Evolutionary conservation across 306 rosid genomes (phyloP).

Genomic region (Cucurbita argyrosperma): DNA sequence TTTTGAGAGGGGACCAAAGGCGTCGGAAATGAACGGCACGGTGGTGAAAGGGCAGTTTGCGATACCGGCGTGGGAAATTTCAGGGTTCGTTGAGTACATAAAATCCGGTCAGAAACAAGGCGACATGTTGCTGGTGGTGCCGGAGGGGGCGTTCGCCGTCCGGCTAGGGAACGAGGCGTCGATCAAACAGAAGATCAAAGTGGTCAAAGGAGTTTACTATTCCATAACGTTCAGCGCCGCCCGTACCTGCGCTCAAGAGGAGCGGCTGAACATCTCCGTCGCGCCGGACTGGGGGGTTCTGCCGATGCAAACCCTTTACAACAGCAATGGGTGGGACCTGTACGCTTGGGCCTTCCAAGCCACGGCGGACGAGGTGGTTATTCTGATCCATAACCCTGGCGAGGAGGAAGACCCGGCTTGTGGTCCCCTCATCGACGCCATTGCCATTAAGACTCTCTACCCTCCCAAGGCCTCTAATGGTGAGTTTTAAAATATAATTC

Average conservation of each 20-base stretch:
- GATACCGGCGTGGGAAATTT: conserved; percentile 67
- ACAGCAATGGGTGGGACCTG: conserved; percentile 87
- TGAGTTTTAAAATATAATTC: conserved; percentile 14
- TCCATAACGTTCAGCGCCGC: conserved; percentile 82
- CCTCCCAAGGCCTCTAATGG: conserved; percentile 61
- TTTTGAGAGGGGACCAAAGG: conserved; percentile 61
- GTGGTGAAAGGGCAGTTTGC: conserved; percentile 42
- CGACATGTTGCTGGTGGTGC: conserved; percentile 90
- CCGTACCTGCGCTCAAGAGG: conserved; percentile 90
- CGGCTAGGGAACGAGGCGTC: conserved; percentile 90
- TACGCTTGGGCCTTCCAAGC: conserved; percentile 80
- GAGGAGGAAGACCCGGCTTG: conserved; percentile 93
- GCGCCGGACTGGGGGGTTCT: conserved; percentile 71
- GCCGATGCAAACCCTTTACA: conserved; percentile 78
- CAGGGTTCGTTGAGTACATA: conserved; percentile 83
- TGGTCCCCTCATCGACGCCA: conserved; percentile 77
- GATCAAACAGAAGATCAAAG: conserved; percentile 50
- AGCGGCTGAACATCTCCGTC: conserved; percentile 54
- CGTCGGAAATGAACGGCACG: conserved; percentile 51
- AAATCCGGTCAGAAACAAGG: conserved; percentile 95
- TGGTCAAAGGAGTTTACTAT: conserved; percentile 51
- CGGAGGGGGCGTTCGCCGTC: conserved; percentile 83
- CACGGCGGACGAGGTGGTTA: conserved; percentile 15
- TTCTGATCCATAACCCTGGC: conserved; percentile 82
- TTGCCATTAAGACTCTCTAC: conserved; percentile 54